These are phyloP conservation scores for Boletus vermiculosoides DNA, from an alignment of 768 basidiomycete genomes.

Conservation along the genomic window DNA sequence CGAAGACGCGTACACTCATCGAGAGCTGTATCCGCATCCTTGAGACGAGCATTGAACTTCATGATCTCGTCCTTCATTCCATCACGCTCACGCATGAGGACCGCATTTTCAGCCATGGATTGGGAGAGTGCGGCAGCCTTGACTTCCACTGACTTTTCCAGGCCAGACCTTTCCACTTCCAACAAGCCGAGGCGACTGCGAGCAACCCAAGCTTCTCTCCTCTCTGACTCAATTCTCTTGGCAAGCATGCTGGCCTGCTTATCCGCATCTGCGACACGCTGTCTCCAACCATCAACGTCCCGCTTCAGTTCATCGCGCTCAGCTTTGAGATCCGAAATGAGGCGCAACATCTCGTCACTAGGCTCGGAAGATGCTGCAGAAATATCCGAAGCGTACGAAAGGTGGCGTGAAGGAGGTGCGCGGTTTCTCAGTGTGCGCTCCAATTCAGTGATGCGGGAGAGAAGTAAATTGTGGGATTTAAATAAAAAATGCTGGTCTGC, in stretches of 20 bases:
- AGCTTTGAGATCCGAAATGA: slow-evolving; percentile 75
- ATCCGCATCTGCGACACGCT: slow-evolving; percentile 73
- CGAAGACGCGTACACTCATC: slow-evolving; percentile 30
- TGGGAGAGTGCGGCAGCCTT: slow-evolving; percentile 31
- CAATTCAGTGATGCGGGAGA: slow-evolving; percentile 78
- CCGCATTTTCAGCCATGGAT: slow-evolving; percentile 26
- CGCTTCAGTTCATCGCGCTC: slow-evolving; percentile 88
- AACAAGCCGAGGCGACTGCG: slow-evolving; percentile 65
- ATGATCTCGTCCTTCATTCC: slow-evolving; percentile 29
- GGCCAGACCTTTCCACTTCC: slow-evolving; percentile 62
- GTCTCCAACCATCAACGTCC: slow-evolving; percentile 87
- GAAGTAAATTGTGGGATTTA: slow-evolving; percentile 79
- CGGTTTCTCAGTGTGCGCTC: slow-evolving; percentile 60
- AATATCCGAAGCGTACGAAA: slow-evolving; percentile 50
- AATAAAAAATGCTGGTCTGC: slow-evolving; percentile 85
- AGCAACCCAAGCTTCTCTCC: slow-evolving; percentile 82
- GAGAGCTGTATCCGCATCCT: slow-evolving; percentile 26
- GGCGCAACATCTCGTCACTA: slow-evolving; percentile 74
- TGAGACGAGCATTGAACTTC: slow-evolving; percentile 32
- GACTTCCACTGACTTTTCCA: slow-evolving; percentile 49
- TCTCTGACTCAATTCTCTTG: slow-evolving; percentile 71
- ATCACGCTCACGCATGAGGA: slow-evolving; percentile 29
- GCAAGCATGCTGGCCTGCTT: slow-evolving; percentile 63
- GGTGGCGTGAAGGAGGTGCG: slow-evolving; percentile 45
- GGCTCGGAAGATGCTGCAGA: slow-evolving; percentile 45